phyloP scores from a whole-genome alignment of 495 filamentous ascomycete species.

The Hypomontagnella monticulosa region DNA sequence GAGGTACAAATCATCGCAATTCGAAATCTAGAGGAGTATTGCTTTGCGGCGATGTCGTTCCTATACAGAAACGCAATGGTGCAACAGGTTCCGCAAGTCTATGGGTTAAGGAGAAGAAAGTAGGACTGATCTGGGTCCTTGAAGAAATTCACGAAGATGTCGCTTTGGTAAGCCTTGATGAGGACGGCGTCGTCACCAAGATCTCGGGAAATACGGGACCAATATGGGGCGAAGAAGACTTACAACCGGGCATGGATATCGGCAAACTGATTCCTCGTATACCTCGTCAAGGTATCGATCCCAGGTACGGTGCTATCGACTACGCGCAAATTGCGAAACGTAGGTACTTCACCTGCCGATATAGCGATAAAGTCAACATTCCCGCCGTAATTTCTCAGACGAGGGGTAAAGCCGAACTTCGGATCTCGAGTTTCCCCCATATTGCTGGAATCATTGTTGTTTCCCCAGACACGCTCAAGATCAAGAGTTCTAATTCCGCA shows the following conservation, averaged over 20 bases:
- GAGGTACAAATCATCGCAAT: slow-evolving; percentile 63
- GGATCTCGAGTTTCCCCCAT: slow-evolving; percentile 92
- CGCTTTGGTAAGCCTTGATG: slow-evolving; percentile 75
- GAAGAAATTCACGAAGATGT: slow-evolving; percentile 98
- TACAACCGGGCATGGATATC: slow-evolving; percentile 73
- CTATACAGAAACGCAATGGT: slow-evolving; percentile 94
- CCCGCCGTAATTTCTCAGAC: slow-evolving; percentile 78
- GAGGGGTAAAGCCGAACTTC: slow-evolving; percentile 70
- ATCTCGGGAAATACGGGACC: slow-evolving; percentile 73
- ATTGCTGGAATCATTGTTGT: slow-evolving; percentile 97
- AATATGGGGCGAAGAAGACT: slow-evolving; percentile 80
- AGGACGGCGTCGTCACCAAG: slow-evolving; percentile 73
- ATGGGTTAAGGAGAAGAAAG: slow-evolving; percentile 97
- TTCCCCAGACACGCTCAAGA: slow-evolving; percentile 74
- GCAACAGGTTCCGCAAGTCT: slow-evolving; percentile 89
- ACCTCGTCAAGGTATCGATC: slow-evolving; percentile 74
- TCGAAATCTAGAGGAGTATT: slow-evolving; percentile 89
- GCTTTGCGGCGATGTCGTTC: slow-evolving; percentile 95
- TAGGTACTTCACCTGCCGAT: slow-evolving; percentile 84
- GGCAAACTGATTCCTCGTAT: slow-evolving; percentile 80
- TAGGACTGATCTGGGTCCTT: slow-evolving; percentile 94
- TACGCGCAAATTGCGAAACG: slow-evolving; percentile 72
- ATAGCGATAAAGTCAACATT: slow-evolving; percentile 75
- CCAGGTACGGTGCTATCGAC: slow-evolving; percentile 72
- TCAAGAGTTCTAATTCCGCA: slow-evolving; percentile 92